Conservation (phyloP, 2,329 filamentous ascomycete genomes). For the Drechmeria coniospora region DNA sequence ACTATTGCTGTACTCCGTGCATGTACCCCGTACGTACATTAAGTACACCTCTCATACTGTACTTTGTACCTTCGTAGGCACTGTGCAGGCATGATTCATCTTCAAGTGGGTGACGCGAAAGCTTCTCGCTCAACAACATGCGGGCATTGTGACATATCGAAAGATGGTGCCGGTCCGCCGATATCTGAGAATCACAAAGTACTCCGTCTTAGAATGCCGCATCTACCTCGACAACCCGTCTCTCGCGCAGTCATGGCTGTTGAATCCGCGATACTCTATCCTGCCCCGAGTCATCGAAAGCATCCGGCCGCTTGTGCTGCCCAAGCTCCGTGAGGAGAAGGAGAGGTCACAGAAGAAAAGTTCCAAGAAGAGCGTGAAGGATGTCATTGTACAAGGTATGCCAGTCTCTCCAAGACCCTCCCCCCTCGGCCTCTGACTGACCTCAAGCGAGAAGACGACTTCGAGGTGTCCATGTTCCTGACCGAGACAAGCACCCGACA, state of each 20-base stretch:
- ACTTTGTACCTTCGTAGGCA: too few relatives aligned
- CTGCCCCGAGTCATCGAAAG: conserved; percentile 72
- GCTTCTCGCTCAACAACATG: not conserved
- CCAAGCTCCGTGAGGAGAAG: conserved; percentile 79
- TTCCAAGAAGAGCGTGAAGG: conserved; percentile 70
- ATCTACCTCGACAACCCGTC: conserved; percentile 90
- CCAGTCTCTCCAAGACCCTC: not conserved
- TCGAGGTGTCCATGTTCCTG: conserved; percentile 87
- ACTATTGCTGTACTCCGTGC: too few relatives aligned
- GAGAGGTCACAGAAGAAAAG: conserved; percentile 42
- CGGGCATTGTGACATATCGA: not conserved
- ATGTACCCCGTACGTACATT: too few relatives aligned
- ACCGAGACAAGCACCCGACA: conserved; percentile 76
- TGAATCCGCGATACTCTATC: conserved; percentile 60
- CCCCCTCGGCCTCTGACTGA: conserved; percentile 5
- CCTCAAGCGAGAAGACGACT: conserved; percentile 55
- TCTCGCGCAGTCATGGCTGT: conserved; percentile 68
- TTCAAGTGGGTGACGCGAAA: not conserved
- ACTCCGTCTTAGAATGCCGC: conserved; percentile 89
- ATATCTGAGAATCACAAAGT: conserved; percentile 82
- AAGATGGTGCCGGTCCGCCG: conserved; percentile 75
- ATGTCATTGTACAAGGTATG: conserved; percentile 66
- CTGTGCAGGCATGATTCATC: not conserved
- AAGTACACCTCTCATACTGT: too few relatives aligned
- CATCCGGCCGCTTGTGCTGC: conserved; percentile 72